A percentile compares a stretch with the other conserved stretches of the same genome.
These are phyloP conservation scores for Mortierella sp. DNA, from an alignment of 371 early-diverging fungal genomes.

Conservation along the genomic window DNA sequence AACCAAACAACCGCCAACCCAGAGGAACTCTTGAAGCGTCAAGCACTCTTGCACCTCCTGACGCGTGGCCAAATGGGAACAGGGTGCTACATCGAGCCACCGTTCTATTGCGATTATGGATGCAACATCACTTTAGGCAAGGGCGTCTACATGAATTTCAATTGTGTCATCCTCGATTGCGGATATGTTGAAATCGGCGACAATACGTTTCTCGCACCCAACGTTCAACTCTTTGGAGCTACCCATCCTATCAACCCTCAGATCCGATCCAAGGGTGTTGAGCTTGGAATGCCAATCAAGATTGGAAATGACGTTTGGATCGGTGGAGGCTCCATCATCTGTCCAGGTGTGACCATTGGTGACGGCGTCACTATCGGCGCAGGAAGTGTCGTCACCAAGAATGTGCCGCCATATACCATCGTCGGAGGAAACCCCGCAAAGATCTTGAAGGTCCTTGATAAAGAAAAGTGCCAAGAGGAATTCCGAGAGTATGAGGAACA, in stretches of 20 bases:
- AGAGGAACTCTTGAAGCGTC: slow-evolving; percentile 44
- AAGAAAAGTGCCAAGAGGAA: slow-evolving; percentile 47
- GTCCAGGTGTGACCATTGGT: slow-evolving; percentile 90
- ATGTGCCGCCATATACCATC: slow-evolving; percentile 77
- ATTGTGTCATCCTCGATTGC: slow-evolving; percentile 77
- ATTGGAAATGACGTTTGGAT: slow-evolving; percentile 83
- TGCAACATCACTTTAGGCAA: slow-evolving; percentile 79
- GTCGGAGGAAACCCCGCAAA: slow-evolving; percentile 90
- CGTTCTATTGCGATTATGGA: slow-evolving; percentile 80
- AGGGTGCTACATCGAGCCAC: slow-evolving; percentile 68
- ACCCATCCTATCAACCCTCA: slow-evolving; percentile 78
- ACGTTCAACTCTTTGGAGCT: slow-evolving; percentile 83
- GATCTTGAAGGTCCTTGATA: slow-evolving; percentile 60
- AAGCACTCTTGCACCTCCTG: slow-evolving; percentile 60
- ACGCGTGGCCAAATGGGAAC: slow-evolving; percentile 67
- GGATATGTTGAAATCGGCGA: slow-evolving; percentile 76
- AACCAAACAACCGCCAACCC: slow-evolving; percentile 56
- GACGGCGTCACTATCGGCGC: slow-evolving; percentile 71
- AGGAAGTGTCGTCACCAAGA: slow-evolving; percentile 82
- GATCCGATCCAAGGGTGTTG: slow-evolving; percentile 49
- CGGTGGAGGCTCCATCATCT: slow-evolving; percentile 78
- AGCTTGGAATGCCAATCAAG: slow-evolving; percentile 67
- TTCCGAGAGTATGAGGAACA: slow-evolving; percentile 30
- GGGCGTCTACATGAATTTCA: slow-evolving; percentile 75
- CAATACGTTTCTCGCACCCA: slow-evolving; percentile 78